Conservation (phyloP, 306 rosid species). For the Citrullus mucosospermus region DNA sequence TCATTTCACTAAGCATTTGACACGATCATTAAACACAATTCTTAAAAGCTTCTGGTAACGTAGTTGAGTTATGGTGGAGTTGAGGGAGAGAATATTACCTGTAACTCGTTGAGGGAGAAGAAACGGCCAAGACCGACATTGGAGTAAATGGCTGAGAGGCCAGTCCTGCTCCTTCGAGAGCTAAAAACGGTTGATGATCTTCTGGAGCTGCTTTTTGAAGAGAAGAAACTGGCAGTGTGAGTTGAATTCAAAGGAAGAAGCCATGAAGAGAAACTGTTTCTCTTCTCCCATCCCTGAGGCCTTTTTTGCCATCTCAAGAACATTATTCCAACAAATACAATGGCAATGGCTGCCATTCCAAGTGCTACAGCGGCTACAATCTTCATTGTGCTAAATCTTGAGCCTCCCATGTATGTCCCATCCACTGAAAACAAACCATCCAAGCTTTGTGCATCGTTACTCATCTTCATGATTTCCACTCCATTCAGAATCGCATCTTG, state of each 20-base stretch:
- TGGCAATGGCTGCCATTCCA: conserved; percentile 22
- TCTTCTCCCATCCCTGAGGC: conserved; percentile 41
- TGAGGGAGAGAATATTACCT: background rate
- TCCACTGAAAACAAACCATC: conserved; percentile 36
- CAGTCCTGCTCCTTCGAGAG: conserved; percentile 41
- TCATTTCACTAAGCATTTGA: no score
- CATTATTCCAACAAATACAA: conserved; percentile 20
- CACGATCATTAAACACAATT: no score
- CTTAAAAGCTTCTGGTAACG: no score
- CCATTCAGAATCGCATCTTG: conserved; percentile 62
- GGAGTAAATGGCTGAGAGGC: conserved; percentile 19
- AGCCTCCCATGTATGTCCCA: conserved; percentile 39
- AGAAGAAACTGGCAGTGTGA: conserved; percentile 3
- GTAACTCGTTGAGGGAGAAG: conserved; percentile 44
- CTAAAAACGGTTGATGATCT: conserved; percentile 18
- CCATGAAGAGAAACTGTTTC: conserved; percentile 48
- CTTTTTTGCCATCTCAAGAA: conserved; percentile 36
- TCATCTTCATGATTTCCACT: conserved; percentile 67
- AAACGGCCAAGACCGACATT: conserved; percentile 23
- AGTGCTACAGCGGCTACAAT: conserved; percentile 35
- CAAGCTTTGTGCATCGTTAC: conserved; percentile 43
- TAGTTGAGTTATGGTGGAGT: no score
- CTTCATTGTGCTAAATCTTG: conserved; percentile 8
- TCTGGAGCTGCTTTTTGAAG: conserved; percentile 23
- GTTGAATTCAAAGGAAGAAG: conserved; percentile 36